Base-by-base conservation (phyloP, 768 basidiomycete genomes). In the Rhodotorula diobovata region DNA sequence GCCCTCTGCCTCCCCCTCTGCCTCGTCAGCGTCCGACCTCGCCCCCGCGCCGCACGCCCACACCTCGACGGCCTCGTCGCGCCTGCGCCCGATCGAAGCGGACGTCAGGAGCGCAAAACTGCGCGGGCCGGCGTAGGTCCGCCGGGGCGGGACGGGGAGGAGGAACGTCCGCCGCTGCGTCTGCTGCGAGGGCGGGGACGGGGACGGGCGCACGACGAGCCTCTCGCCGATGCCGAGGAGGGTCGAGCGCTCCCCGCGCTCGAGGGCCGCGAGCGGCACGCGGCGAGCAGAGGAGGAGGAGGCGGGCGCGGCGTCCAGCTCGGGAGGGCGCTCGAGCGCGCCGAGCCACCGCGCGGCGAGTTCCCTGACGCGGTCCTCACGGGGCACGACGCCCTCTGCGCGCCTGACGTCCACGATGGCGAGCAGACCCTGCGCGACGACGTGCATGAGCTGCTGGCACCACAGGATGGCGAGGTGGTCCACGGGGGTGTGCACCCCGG, bases 401-500 rank as follows among this genome's bases (percentile, higher is more conserved):
- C 39, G 46, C 4, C 70, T 55, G 28, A 53, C 41, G 50, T 76
- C 75, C 43, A 71, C 72, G 61, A 76, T 76, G 6, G 66, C 30
- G 16, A 75, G 59, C 25, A 78, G 10, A 25, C 63, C 66, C 28
- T 70, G 30, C 0, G 73, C 75, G 28, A 77, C 53, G 20, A 39
- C 70, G 76, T 79, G 91, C 51, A 96, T 88, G 18, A 97, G 88
- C 81, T 99, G 96, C 80, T 97, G 91, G 78, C 96, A 98, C 96
- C 96, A 99, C 9, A 98, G 92, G 86, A 97, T 94, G 70, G 91
- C 94, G 53, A 87, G 87, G 79, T 99, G 96, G 35, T 94, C 95
- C 10, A 97, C 90, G 4, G 92, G 91, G 4, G 94, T 91, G 90
- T 93, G 95, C 5, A 88, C 86, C n/a, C 91, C 91, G 59, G 94